These are phyloP conservation scores for Boletus coccyginus DNA, from an alignment of 768 basidiomycete species.

Conservation along the genomic window DNA sequence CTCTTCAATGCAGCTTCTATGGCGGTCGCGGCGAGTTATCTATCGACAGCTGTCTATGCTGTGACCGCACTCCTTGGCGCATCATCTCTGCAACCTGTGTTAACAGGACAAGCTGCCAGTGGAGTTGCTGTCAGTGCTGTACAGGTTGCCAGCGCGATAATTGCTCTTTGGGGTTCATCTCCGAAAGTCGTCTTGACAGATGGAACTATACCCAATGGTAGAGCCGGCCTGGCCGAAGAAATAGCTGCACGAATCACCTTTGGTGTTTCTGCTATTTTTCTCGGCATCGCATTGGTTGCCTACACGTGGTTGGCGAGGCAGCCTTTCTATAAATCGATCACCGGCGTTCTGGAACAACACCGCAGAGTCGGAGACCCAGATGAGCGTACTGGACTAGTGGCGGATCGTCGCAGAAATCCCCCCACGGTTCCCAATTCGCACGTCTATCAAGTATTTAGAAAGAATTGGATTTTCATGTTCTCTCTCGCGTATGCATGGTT, in stretches of 20 bases:
- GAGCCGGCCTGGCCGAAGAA: neutral
- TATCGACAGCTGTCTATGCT: neutral
- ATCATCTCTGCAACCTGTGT: neutral
- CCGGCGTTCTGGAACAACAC: neutral
- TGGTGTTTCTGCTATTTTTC: neutral
- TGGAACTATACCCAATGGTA: neutral
- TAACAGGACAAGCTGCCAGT: neutral
- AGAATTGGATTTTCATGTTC: neutral
- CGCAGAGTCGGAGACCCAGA: neutral
- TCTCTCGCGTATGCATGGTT: neutral
- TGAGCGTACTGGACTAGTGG: neutral
- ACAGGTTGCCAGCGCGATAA: neutral
- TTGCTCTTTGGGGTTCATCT: neutral
- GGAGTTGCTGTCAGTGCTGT: neutral
- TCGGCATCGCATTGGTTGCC: neutral
- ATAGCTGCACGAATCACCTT: neutral
- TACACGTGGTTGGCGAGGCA: neutral
- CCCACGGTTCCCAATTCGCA: neutral
- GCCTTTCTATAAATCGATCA: neutral
- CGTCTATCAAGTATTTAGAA: neutral
- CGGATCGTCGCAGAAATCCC: neutral
- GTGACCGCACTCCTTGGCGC: neutral
- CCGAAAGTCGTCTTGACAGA: no score
- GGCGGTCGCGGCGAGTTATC: neutral
- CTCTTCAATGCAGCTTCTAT: neutral